Evolutionary conservation across 2,329 filamentous ascomycete species (phyloP).

Genomic region (Orbilia blumenaviensis): DNA sequence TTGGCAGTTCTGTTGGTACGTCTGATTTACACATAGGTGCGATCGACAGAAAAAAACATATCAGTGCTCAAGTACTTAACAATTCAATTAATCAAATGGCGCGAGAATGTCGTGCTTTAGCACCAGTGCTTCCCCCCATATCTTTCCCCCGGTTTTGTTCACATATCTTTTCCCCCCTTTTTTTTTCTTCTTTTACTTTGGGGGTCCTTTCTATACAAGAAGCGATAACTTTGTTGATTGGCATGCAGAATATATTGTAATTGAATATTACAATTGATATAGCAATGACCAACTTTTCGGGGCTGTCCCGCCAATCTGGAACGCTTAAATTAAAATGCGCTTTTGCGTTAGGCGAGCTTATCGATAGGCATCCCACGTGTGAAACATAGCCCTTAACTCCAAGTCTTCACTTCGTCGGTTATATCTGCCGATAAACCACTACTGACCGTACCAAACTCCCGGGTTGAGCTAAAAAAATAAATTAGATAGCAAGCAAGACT

Average conservation of each 20-base stretch:
- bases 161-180: background rate
- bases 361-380: background rate
- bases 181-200: background rate
- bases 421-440: conserved; percentile 10
- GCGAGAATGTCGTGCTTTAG: conserved; percentile 2
- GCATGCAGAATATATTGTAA: background rate
- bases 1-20: conserved; percentile 44
- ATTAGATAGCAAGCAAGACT: background rate
- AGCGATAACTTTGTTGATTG: too few relatives aligned
- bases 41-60: conserved; percentile 42
- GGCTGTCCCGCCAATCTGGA: background rate
- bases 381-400: background rate
- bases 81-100: conserved; percentile 48
- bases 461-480: conserved; percentile 9
- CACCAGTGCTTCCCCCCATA: background rate
- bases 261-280: background rate
- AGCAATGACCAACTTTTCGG: background rate
- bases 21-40: conserved; percentile 53
- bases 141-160: background rate
- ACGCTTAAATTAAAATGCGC: background rate
- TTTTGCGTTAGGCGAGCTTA: conserved; percentile 1
- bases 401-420: conserved; percentile 9
- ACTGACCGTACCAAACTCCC: conserved; percentile 7
- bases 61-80: conserved; percentile 28
- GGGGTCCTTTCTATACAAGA: background rate